Conservation (phyloP, 208 protist species). For the Borovskyia barvae region DNA sequence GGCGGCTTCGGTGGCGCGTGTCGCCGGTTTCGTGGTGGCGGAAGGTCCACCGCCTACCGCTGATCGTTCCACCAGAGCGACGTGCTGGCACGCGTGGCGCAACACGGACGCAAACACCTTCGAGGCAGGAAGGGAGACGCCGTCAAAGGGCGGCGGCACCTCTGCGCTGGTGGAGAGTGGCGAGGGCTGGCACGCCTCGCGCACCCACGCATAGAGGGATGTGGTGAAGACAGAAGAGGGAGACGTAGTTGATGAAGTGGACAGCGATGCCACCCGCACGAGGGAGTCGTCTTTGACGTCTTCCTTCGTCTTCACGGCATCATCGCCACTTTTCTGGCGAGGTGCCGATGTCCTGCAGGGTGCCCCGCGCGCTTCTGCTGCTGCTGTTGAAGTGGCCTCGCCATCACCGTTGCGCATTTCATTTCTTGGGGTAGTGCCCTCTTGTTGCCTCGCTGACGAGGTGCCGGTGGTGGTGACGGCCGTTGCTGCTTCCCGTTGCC, state of each 20-base stretch:
- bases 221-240: no score
- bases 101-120: conserved; percentile 12
- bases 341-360: conserved; percentile 5
- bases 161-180: no score
- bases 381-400: background rate
- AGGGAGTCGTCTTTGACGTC: no score
- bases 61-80: conserved; percentile 3
- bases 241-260: no score
- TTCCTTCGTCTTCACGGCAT: no score
- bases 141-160: no score
- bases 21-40: background rate
- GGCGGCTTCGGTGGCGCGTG: background rate
- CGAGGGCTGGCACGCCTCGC: conserved; percentile 12
- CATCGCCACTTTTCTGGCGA: no score
- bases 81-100: conserved; percentile 11
- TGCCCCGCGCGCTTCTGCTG: conserved; percentile 3
- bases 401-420: background rate
- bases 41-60: background rate
- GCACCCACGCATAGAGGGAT: conserved; percentile 20
- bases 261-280: no score
- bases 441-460: background rate
- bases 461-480: background rate
- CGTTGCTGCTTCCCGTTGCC: conserved; percentile 2
- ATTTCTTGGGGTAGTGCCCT: background rate
- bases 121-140: no score